These are phyloP conservation scores for Bacidia rubella DNA, from an alignment of 495 filamentous ascomycete species.

Conservation along the genomic window DNA sequence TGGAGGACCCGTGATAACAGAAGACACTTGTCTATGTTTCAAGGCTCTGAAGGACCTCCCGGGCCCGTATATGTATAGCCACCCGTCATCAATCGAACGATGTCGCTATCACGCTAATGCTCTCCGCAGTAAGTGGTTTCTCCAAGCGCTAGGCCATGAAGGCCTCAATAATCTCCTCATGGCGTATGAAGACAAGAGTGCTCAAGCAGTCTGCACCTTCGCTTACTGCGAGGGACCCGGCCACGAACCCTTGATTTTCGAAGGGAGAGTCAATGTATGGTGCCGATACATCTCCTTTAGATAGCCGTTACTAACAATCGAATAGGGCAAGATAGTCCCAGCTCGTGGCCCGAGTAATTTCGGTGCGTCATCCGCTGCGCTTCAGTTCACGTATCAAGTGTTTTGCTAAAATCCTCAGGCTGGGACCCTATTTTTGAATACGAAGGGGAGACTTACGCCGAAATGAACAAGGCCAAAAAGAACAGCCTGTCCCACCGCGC, in stretches of 20 bases:
- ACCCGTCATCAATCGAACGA: not conserved
- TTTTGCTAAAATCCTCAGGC: constrained; percentile 32
- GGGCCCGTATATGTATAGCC: constrained; percentile 85
- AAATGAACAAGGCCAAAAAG: constrained; percentile 90
- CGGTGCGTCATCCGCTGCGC: constrained; percentile 40
- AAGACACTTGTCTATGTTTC: constrained; percentile 93
- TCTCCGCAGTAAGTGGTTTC: constrained; percentile 71
- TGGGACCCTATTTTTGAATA: constrained; percentile 98
- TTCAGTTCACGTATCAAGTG: not conserved
- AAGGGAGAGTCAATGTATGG: constrained; percentile 58
- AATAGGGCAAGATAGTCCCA: constrained; percentile 60
- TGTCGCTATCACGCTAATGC: not conserved
- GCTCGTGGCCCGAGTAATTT: constrained; percentile 62
- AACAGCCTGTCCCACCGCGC: constrained; percentile 85
- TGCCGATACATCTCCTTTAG: constrained; percentile 2
- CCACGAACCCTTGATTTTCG: constrained; percentile 74
- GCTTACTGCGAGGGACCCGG: constrained; percentile 79
- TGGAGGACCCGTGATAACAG: constrained; percentile 77
- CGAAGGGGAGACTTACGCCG: constrained; percentile 85
- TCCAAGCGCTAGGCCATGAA: constrained; percentile 63
- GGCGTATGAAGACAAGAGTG: constrained; percentile 77
- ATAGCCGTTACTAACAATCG: not conserved
- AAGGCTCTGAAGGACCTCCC: constrained; percentile 76
- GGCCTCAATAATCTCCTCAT: constrained; percentile 85
- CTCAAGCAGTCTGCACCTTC: constrained; percentile 92